These are phyloP conservation scores for rapeseed (Brassica napus) DNA, from an alignment of 345 rosid genomes.

Conservation along the genomic window DNA sequence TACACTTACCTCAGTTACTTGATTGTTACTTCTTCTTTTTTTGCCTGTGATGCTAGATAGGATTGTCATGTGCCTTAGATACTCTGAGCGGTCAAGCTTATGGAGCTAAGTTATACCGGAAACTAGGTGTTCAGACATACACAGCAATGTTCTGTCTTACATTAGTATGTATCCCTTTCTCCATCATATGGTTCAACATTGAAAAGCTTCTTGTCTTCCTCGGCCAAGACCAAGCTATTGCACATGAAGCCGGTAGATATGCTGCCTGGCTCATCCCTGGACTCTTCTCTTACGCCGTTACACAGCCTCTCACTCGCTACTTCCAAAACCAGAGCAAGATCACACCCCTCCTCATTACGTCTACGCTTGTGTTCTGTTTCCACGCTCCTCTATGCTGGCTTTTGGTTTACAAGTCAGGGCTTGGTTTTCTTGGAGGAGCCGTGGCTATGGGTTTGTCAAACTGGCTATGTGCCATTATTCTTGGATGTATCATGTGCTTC, in stretches of 20 bases:
- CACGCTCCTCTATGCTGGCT: slow-evolving; percentile 60
- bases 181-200: slow-evolving; percentile 59
- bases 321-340: slow-evolving; percentile 61
- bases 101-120: slow-evolving; percentile 65
- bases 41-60: slow-evolving; percentile 46
- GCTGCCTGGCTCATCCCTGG: slow-evolving; percentile 61
- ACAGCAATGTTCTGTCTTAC: slow-evolving; percentile 60
- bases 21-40: not conserved
- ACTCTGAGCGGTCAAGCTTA: slow-evolving; percentile 82
- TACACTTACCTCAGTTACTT: slow-evolving; percentile 37
- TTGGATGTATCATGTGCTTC: slow-evolving; percentile 47
- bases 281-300: slow-evolving; percentile 54
- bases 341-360: slow-evolving; percentile 51
- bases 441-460: slow-evolving; percentile 52
- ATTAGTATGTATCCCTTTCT: slow-evolving; percentile 55
- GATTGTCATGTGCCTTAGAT: slow-evolving; percentile 76
- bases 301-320: slow-evolving; percentile 57
- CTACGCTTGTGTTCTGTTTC: slow-evolving; percentile 45
- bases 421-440: slow-evolving; percentile 57
- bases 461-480: slow-evolving; percentile 55
- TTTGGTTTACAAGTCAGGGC: slow-evolving; percentile 53
- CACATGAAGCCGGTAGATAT: slow-evolving; percentile 55
- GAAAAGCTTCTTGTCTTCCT: slow-evolving; percentile 47
- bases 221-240: slow-evolving; percentile 66
- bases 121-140: slow-evolving; percentile 56